Percentiles rank a stretch among this genome's conserved stretches.
Evolutionary conservation across 2,329 filamentous ascomycete species (phyloP).

Genomic region (Helminthosporium solani): DNA sequence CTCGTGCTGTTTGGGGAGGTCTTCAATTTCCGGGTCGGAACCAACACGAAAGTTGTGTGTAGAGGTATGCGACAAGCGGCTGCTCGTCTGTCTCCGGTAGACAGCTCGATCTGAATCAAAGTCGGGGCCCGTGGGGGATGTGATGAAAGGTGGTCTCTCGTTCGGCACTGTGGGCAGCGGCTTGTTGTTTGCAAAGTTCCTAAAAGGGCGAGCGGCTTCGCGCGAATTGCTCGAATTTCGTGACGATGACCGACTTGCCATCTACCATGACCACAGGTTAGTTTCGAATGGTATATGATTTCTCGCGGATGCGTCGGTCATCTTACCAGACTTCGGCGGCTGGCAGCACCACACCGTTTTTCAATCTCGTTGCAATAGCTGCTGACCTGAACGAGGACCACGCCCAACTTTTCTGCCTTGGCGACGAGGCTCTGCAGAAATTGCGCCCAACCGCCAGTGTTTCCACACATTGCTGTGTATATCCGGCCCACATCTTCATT

Average conservation of each 20-base stretch:
- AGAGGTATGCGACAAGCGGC: neutral
- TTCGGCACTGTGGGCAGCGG: conserved; percentile 37
- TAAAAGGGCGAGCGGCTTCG: conserved; percentile 32
- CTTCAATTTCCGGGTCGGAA: conserved; percentile 20
- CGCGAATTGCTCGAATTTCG: conserved; percentile 39
- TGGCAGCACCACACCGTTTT: conserved; percentile 78
- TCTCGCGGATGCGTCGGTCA: conserved; percentile 5
- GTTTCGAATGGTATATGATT: neutral
- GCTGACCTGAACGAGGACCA: conserved; percentile 69
- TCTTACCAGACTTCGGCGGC: conserved; percentile 72
- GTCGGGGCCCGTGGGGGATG: conserved; percentile 16
- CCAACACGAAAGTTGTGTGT: conserved; percentile 13
- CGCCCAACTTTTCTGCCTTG: conserved; percentile 69
- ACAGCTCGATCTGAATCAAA: conserved; percentile 1
- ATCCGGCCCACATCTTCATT: conserved; percentile 67
- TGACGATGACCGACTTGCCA: conserved; percentile 42
- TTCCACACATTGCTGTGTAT: conserved; percentile 87
- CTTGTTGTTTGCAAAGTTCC: conserved; percentile 39
- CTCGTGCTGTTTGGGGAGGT: conserved; percentile 21
- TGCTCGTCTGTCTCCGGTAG: conserved; percentile 2
- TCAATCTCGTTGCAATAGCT: conserved; percentile 84
- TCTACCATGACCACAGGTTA: conserved; percentile 19
- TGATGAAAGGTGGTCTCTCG: conserved; percentile 29
- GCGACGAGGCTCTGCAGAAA: conserved; percentile 75
- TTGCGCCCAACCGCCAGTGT: conserved; percentile 84